phyloP scores from a whole-genome alignment of 768 basidiomycete species.

The Podaxis pistillaris region DNA sequence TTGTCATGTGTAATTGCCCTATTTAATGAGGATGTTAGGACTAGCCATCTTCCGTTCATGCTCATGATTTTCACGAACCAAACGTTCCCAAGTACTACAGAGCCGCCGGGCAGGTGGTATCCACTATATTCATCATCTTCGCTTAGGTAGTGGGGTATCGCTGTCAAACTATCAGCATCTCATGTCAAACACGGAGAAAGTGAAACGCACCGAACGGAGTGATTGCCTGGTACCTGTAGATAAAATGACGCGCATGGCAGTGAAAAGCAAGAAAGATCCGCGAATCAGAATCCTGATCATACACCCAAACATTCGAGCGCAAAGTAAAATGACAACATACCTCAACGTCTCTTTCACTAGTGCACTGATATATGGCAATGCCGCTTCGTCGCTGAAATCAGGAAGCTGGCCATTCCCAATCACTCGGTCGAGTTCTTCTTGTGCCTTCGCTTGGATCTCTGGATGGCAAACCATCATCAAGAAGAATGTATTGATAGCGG shows the following conservation, averaged over 20 bases:
- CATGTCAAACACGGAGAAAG: not conserved
- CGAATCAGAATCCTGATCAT: not conserved
- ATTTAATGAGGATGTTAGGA: not conserved
- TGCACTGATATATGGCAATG: conserved; percentile 21
- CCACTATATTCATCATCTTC: conserved; percentile 24
- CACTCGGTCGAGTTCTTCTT: conserved; percentile 26
- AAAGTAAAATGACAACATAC: conserved; percentile 8
- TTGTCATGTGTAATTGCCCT: conserved; percentile 24
- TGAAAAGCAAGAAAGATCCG: not conserved
- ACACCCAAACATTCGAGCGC: not conserved
- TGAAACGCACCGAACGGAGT: conserved; percentile 19
- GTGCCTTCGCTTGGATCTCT: conserved; percentile 21
- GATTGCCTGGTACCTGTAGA: conserved; percentile 18
- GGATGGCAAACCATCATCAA: conserved; percentile 21
- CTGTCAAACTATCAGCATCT: conserved; percentile 9
- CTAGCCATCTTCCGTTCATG: not conserved
- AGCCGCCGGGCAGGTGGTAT: conserved; percentile 18
- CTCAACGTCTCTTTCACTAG: conserved; percentile 22
- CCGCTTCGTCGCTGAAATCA: conserved; percentile 20
- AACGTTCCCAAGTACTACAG: conserved; percentile 21
- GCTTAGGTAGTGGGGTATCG: conserved; percentile 21
- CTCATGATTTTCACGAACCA: conserved; percentile 15
- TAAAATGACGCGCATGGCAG: too few species aligned
- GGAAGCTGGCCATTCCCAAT: conserved; percentile 20
- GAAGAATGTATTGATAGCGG: conserved; percentile 21